Base-by-base conservation (phyloP, 768 basidiomycete genomes). In the Leccinum fibrillosum region DNA sequence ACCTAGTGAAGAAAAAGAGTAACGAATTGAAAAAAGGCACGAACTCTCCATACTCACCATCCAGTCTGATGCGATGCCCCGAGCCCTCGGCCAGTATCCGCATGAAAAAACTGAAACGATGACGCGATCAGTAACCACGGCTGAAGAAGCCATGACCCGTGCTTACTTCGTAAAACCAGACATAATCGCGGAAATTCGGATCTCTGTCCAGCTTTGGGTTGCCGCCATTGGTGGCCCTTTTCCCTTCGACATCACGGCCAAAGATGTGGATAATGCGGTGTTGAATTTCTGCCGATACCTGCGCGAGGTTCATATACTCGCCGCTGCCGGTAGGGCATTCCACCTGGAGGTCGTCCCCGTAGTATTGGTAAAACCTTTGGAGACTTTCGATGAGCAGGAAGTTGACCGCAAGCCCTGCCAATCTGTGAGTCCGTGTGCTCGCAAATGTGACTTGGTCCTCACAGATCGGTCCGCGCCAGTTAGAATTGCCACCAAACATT, bases 251-350 rank as follows among this genome's bases (percentile, higher is more conserved):
- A 69, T 99, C 96, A 26, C 94, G 86, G n/a, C 92, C 88, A 67
- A 99, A 99, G 66, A 99, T 94, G 72, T 98, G 94, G 56, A 98
- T 99, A 61, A 98, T 86, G n/a, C 97, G 88, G 69, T 98, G 96
- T 73, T 98, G 97, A 56, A 99, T 94, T 73, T 99, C 97, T 67
- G 98, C 96, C 5, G 97, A 94, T 19, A 96, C 94, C 57, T 85
- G 82, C 10, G 89, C 92, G 8, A 99, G 85, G 69, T 94, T 92
- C 94, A 98, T 98, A 74, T 88, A 93, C 64, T 97, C 95, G n/a
- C 97, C 97, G 61, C 89, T 91, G 26, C 94, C 94, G 0, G 93
- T 94, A 5, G 97, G 97, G 67, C 97, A 99, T 73, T 99, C 97
- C 28, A 96, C 88, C 78, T 92, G 89, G 35, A 98, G 76, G 21